Evolutionary conservation across 1,284 basidiomycete genomes (phyloP).

Genomic region (Caloboletus firmus): DNA sequence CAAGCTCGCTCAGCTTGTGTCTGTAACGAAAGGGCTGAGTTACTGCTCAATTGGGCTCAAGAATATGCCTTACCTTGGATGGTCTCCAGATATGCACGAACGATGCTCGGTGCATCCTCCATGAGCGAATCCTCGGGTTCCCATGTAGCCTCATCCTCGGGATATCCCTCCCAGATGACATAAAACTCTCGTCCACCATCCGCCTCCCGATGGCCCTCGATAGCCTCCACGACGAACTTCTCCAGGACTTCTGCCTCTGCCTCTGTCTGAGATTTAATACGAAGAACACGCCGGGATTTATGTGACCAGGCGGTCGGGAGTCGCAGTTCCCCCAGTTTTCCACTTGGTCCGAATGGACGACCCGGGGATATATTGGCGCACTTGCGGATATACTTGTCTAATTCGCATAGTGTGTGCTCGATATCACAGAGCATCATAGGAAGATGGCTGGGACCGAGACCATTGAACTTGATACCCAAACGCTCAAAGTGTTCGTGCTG

Average conservation of each 20-base stretch:
- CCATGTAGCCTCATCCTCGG: slow-evolving; percentile 60
- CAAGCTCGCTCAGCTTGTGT: slow-evolving; percentile 1
- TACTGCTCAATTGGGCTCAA: background rate
- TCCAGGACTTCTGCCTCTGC: slow-evolving; percentile 43
- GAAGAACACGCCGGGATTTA: slow-evolving; percentile 37
- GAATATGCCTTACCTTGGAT: slow-evolving; percentile 15
- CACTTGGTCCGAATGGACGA: slow-evolving; percentile 36
- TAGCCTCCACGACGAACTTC: slow-evolving; percentile 37
- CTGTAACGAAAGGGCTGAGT: slow-evolving; percentile 11
- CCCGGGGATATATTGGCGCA: slow-evolving; percentile 16
- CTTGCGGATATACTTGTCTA: slow-evolving; percentile 63
- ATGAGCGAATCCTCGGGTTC: slow-evolving; percentile 49
- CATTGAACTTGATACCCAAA: slow-evolving; percentile 49
- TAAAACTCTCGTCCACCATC: slow-evolving; percentile 43
- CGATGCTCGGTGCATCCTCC: slow-evolving; percentile 43
- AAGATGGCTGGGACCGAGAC: slow-evolving; percentile 44
- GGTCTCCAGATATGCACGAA: slow-evolving; percentile 23
- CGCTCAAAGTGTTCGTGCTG: slow-evolving; percentile 54
- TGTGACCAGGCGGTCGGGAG: slow-evolving; percentile 56
- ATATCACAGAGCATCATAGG: slow-evolving; percentile 59
- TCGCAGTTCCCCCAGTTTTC: slow-evolving; percentile 29
- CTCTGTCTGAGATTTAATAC: slow-evolving; percentile 39
- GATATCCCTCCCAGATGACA: slow-evolving; percentile 64
- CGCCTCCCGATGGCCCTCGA: slow-evolving; percentile 34
- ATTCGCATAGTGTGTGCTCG: slow-evolving; percentile 67